Conservation (phyloP, 1,284 basidiomycete species). For the Rhodotorula sp. region DNA sequence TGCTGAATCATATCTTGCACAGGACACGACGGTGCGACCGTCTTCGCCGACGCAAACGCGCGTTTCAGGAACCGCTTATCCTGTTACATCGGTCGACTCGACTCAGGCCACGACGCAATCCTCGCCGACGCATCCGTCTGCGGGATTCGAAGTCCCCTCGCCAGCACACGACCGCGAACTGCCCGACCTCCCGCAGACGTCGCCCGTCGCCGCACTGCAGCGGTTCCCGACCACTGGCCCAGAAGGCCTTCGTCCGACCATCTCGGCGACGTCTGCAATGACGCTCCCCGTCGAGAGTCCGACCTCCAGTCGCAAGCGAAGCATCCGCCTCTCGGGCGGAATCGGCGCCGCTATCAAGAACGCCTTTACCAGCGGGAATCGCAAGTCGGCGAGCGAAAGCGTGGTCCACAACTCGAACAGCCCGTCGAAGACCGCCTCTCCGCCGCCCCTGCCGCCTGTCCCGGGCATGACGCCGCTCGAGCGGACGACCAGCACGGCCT, state of each 20-base stretch:
- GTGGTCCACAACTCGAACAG: background rate
- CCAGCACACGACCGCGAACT: background rate
- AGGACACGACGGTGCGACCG: constrained; percentile 17
- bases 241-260: background rate
- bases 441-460: background rate
- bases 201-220: background rate
- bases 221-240: background rate
- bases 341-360: constrained; percentile 26
- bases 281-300: background rate
- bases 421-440: background rate
- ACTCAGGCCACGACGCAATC: constrained; percentile 9
- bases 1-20: background rate
- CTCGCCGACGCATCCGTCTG: constrained; percentile 11
- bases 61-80: background rate
- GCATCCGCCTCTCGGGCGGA: constrained; percentile 9
- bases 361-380: constrained; percentile 6
- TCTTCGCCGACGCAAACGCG: background rate
- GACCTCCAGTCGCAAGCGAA: background rate
- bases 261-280: constrained; percentile 1
- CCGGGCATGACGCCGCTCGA: background rate
- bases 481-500: background rate
- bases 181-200: background rate
- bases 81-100: constrained; percentile 9
- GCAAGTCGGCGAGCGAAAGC: background rate
- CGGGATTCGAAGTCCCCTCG: background rate